phyloP scores from a whole-genome alignment of 2,329 filamentous ascomycete genomes.

The Fusarium camptoceras region DNA sequence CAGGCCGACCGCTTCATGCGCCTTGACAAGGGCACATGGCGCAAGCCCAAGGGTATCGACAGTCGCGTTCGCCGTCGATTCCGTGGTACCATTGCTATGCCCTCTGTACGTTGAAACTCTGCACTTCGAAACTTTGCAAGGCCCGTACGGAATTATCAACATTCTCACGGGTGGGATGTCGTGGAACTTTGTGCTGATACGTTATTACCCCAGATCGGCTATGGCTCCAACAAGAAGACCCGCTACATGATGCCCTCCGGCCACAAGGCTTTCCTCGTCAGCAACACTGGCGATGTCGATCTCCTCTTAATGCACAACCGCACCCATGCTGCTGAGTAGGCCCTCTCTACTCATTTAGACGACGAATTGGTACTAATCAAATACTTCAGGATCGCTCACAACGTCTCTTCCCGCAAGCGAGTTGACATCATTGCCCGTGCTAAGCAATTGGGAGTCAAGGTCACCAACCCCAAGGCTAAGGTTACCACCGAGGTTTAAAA shows the following conservation, averaged over 20 bases:
- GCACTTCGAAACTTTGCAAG: slow-evolving; percentile 12
- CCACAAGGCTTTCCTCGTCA: slow-evolving; percentile 99
- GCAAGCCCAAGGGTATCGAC: slow-evolving; percentile 99
- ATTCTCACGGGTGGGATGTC: not conserved
- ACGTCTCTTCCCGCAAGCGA: slow-evolving; percentile 98
- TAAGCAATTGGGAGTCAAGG: slow-evolving; percentile 99
- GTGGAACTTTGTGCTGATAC: slow-evolving; percentile 29
- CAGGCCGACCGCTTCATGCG: slow-evolving; percentile 98
- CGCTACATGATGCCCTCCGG: slow-evolving; percentile 98
- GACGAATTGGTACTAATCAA: slow-evolving; percentile 34
- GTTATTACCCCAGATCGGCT: slow-evolving; percentile 80
- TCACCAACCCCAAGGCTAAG: slow-evolving; percentile 99
- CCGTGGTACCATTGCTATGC: slow-evolving; percentile 95
- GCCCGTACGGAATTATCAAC: slow-evolving; percentile 5
- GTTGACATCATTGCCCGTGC: slow-evolving; percentile 97
- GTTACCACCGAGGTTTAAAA: slow-evolving; percentile 92
- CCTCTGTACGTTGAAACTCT: slow-evolving; percentile 79
- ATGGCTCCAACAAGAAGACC: slow-evolving; percentile 99
- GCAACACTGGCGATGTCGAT: slow-evolving; percentile 95
- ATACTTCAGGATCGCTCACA: slow-evolving; percentile 87
- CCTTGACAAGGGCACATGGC: slow-evolving; percentile 84
- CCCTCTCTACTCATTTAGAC: slow-evolving; percentile 41
- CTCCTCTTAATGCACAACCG: slow-evolving; percentile 99
- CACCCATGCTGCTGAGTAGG: slow-evolving; percentile 98
- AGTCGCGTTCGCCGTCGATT: slow-evolving; percentile 97